phyloP scores from a whole-genome alignment of 2,329 filamentous ascomycete species.

The Aspergillus japonicus region DNA sequence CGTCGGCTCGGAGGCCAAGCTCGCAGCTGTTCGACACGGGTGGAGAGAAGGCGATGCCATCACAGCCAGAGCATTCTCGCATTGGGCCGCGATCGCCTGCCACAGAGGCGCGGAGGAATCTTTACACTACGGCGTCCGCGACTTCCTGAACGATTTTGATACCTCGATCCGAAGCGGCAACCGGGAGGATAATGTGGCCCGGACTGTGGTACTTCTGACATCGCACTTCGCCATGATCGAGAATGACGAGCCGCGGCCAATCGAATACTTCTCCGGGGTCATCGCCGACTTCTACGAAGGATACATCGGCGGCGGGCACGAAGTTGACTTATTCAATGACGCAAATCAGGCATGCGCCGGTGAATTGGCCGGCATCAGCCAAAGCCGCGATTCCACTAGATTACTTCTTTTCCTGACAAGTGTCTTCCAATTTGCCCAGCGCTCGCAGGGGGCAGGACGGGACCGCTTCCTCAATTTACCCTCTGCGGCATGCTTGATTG shows the following conservation, averaged over 20 bases:
- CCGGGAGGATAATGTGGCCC: slow-evolving; percentile 19
- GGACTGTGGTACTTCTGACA: slow-evolving; percentile 16
- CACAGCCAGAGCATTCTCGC: slow-evolving; percentile 16
- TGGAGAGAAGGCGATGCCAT: slow-evolving; percentile 22
- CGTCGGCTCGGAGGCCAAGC: slow-evolving; percentile 14
- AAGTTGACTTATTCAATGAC: slow-evolving; percentile 23
- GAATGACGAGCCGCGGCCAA: slow-evolving; percentile 19
- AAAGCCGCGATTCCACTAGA: slow-evolving; percentile 16
- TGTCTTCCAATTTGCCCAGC: slow-evolving; percentile 29
- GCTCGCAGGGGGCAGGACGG: slow-evolving; percentile 17
- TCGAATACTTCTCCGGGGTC: slow-evolving; percentile 19
- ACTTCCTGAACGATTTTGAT: slow-evolving; percentile 23
- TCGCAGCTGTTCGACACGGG: slow-evolving; percentile 18
- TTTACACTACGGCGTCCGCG: slow-evolving; percentile 20
- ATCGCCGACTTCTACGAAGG: slow-evolving; percentile 24
- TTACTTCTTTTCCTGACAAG: slow-evolving; percentile 21
- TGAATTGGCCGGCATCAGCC: slow-evolving; percentile 22
- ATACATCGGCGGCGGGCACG: slow-evolving; percentile 23
- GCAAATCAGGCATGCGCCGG: slow-evolving; percentile 23
- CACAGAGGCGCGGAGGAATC: slow-evolving; percentile 18
- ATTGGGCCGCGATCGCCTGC: slow-evolving; percentile 20
- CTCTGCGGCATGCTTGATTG: slow-evolving; percentile 23
- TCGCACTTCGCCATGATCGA: slow-evolving; percentile 20
- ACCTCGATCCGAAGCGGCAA: slow-evolving; percentile 17
- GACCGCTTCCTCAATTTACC: slow-evolving; percentile 19